Percentiles rank a stretch among this genome's conserved stretches.
Evolutionary conservation across 495 filamentous ascomycete genomes (phyloP).

Genomic region (Chaetomium fimeti): DNA sequence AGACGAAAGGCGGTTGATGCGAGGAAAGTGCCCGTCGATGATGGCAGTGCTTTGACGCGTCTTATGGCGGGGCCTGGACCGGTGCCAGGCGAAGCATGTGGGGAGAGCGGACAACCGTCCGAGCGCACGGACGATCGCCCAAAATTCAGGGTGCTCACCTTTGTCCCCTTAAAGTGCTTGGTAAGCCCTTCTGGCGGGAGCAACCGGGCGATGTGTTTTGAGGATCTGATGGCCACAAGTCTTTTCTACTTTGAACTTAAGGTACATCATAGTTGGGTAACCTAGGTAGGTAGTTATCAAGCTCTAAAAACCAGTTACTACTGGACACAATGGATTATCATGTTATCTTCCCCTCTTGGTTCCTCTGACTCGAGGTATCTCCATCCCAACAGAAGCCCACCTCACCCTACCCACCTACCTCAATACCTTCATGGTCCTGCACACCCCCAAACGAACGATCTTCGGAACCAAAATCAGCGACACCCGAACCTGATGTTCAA

Average conservation of each 20-base stretch:
- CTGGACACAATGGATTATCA: no score
- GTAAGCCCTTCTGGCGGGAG: not conserved
- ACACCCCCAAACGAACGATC: not conserved
- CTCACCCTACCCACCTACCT: no score
- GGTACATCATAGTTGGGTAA: no score
- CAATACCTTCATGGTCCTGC: no score
- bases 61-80: conserved; percentile 9
- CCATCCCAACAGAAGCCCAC: no score
- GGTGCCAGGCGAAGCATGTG: not conserved
- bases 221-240: no score
- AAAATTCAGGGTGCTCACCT: conserved; percentile 20
- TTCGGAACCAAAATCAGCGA: not conserved
- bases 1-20: conserved; percentile 7
- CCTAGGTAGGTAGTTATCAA: no score
- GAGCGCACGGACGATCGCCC: conserved; percentile 20
- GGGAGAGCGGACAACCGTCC: conserved; percentile 12
- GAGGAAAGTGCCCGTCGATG: conserved; percentile 1
- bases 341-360: no score
- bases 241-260: no score
- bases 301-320: no score
- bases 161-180: not conserved
- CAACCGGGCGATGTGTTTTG: not conserved
- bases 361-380: no score
- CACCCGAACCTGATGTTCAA: not conserved
- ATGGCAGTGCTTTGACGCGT: conserved; percentile 11